phyloP scores from a whole-genome alignment of 495 filamentous ascomycete genomes.

The Daldinia vernicosa region DNA sequence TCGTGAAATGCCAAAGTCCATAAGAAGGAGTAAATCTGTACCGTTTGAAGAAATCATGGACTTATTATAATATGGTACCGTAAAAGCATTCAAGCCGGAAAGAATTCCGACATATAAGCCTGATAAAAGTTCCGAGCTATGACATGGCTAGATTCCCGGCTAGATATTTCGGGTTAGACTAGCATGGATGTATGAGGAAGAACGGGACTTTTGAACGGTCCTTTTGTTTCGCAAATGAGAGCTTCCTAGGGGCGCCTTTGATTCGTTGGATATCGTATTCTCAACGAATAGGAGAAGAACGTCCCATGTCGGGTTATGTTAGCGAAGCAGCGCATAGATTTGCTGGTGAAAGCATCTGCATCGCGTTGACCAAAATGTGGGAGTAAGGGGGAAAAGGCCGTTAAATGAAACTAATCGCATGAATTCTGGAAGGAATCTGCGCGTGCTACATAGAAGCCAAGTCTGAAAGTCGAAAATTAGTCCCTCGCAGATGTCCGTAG shows the following conservation, averaged over 20 bases:
- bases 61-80: conserved; percentile 1
- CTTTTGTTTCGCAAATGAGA: conserved; percentile 20
- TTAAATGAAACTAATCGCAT: not conserved
- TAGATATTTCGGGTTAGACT: conserved; percentile 16
- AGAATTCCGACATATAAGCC: conserved; percentile 2
- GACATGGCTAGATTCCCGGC: not conserved
- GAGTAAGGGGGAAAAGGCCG: not conserved
- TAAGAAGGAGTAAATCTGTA: not conserved
- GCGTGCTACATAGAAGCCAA: not conserved
- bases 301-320: not conserved
- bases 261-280: conserved; percentile 10
- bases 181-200: conserved; percentile 30
- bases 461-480: conserved; percentile 22
- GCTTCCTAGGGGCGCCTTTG: conserved; percentile 7
- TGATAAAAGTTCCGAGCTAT: conserved; percentile 16
- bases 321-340: not conserved
- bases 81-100: conserved; percentile 6
- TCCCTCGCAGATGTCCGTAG: conserved; percentile 33
- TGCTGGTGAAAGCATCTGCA: no score
- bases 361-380: not conserved
- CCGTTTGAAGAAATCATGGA: conserved; percentile 13
- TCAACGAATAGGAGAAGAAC: not conserved
- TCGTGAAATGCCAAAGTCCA: not conserved
- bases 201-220: conserved; percentile 28
- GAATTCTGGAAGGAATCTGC: not conserved